Evolutionary conservation across 306 rosid species (phyloP), one percentile per base, ranked within the genome.

Genomic region (Trifolium pratense): DNA sequence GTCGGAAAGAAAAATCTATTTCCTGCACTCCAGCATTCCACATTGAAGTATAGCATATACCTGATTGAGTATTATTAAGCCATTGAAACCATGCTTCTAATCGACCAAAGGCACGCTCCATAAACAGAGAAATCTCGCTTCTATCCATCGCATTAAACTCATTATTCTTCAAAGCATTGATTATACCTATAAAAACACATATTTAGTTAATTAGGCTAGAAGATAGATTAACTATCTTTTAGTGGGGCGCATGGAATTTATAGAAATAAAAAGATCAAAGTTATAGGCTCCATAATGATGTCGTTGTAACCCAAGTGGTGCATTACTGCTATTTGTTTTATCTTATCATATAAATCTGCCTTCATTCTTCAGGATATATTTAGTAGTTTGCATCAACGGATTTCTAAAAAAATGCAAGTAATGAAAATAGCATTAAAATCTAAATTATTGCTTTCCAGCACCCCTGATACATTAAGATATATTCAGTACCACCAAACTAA

Each of bases 61-160:
- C 97, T 85, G 97, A 80, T 71, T 91, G 98, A 42, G 96, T 86
- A 40, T 86, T 86, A 75, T 94, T 91, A 80, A 91, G 84, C 95
- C 95, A 94, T 23, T 85, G 97, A 85, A 87, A 91, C 98, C 97
- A 94, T 60, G 97, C 95, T 70, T 91, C 98, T 61, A 94, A 75
- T 82, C 98, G 92, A 75, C 78, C 92, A 86, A 85, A 91, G 61
- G 97, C 90, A 53, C 80, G 76, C 48, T 89, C 90, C 74, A 94
- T 82, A 83, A 94, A 94, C 32, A 83, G 65, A 69, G 86, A 88
- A 76, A 94, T 84, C 73, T 86, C 83, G 16, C 73, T 78, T 34
- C 82, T 81, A 65, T 91, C 92, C 32, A 61, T 73, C 9, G 81
- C 81, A 65, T 83, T 74, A 77, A 91, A 91, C 81, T 88, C 83